Evolutionary conservation across 148 eudicot genomes (phyloP), one percentile per base, ranked within the genome.

Genomic region (Fallopia convolvulus): DNA sequence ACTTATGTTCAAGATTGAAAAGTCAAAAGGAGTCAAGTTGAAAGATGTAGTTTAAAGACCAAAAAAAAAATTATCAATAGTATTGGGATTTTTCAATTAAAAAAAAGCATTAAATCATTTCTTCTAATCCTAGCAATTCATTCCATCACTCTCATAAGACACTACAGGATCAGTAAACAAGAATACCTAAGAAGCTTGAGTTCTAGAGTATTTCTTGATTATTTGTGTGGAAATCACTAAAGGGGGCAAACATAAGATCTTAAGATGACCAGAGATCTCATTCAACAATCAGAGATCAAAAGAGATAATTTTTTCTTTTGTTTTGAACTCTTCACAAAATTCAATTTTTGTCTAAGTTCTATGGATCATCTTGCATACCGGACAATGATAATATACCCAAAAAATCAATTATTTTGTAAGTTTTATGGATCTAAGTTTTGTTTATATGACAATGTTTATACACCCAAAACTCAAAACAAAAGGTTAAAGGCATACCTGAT

Each of bases 401-500:
- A 58, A 58, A 26, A 26, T 26, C 30, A 26, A 26, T 26, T 26
- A 26, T 26, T 26, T 26, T 26, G 30, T 26, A 26, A 26, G 30
- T 26, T 26, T 26, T 26, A n/a, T n/a, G n/a, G n/a, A n/a, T 14
- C 11, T n/a, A 6, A 9, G 1, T 50, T 12, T 20, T 56, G 30
- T 21, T 56, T 63, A 65, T 32, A 8, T 21, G 12, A 68, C 72
- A 68, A 39, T 68, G 70, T n/a, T 20, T 26, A 26, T 63, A 39
- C 21, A 58, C 65, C 65, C 12, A n/a, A 58, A 58, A 58, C 32
- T 68, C 70, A 36, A 68, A 61, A 41, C 36, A 40, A 41, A 72
- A 23, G 26, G 23, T 18, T 15, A 2, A 26, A 8, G 50, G 33
- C 80, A 23, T 82, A 85, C 92, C 87, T 83, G 86, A 74, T 88